A percentile compares a stretch with the other conserved stretches of the same genome.
Conservation (phyloP, 2,329 filamentous ascomycete genomes). For the Grosmannia huntii region DNA sequence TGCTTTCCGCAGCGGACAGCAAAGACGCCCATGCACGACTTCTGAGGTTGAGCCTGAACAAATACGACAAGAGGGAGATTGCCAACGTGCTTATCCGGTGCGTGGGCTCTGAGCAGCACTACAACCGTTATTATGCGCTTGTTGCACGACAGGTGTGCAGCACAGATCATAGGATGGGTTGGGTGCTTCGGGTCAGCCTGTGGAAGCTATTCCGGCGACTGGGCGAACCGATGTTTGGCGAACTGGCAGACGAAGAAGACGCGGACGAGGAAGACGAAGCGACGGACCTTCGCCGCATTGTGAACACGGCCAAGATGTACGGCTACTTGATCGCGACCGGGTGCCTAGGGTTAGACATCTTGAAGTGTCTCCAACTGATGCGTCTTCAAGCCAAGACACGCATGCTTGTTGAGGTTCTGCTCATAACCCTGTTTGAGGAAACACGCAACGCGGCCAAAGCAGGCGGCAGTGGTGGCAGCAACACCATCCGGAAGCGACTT, state of each 20-base stretch:
- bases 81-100: conserved; percentile 81
- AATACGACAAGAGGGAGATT: conserved; percentile 74
- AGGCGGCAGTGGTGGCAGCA: conserved; percentile 20
- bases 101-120: conserved; percentile 65
- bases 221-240: conserved; percentile 66
- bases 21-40: conserved; percentile 74
- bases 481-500: conserved; percentile 50
- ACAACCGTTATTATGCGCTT: conserved; percentile 89
- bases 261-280: conserved; percentile 30
- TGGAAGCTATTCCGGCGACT: conserved; percentile 78
- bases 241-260: conserved; percentile 42
- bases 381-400: conserved; percentile 65
- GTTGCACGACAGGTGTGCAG: conserved; percentile 68
- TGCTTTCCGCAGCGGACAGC: conserved; percentile 74
- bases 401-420: conserved; percentile 66
- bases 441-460: conserved; percentile 32
- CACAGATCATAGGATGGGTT: conserved; percentile 56
- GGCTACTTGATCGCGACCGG: conserved; percentile 35
- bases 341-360: conserved; percentile 31
- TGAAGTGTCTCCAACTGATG: conserved; percentile 65
- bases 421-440: conserved; percentile 63
- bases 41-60: conserved; percentile 72
- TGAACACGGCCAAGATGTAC: conserved; percentile 42
- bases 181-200: conserved; percentile 76
- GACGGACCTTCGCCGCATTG: conserved; percentile 35